Conservation (phyloP, 768 basidiomycete species). For the Boletus rubescentipes region DNA sequence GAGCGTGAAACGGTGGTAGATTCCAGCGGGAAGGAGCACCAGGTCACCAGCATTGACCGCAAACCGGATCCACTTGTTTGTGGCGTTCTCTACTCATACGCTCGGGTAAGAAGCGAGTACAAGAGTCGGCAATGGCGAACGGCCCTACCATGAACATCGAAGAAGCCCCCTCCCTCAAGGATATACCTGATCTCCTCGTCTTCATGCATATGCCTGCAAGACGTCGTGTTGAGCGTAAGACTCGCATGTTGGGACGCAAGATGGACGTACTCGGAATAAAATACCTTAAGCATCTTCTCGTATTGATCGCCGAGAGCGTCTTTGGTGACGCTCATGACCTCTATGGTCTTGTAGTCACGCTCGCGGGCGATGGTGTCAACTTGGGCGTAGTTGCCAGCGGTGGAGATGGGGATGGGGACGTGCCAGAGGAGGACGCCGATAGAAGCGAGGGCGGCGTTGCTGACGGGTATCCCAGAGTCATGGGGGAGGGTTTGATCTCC, state of each 20-base stretch:
- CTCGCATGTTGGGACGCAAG: no score
- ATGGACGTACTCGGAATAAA: conserved; percentile 73
- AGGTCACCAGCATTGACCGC: conserved; percentile 78
- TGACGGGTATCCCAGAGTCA: conserved; percentile 62
- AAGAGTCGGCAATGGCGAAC: background rate
- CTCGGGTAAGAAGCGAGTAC: background rate
- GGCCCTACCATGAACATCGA: conserved; percentile 82
- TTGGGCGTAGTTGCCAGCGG: conserved; percentile 41
- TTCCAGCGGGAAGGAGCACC: conserved; percentile 85
- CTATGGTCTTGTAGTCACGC: conserved; percentile 80
- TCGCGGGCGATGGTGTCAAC: conserved; percentile 65
- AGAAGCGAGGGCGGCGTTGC: conserved; percentile 44
- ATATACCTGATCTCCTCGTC: conserved; percentile 95
- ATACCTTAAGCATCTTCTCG: conserved; percentile 76
- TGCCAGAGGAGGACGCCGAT: conserved; percentile 69
- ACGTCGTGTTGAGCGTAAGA: background rate
- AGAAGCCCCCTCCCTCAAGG: conserved; percentile 84
- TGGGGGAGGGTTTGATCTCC: conserved; percentile 84
- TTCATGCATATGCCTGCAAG: conserved; percentile 82
- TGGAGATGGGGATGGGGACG: conserved; percentile 55
- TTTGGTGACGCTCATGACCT: conserved; percentile 74
- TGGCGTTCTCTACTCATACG: conserved; percentile 50
- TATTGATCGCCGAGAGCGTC: conserved; percentile 80
- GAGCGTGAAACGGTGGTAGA: conserved; percentile 94
- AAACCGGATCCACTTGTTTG: conserved; percentile 80